Evolutionary conservation across 2,329 filamentous ascomycete species (phyloP), one percentile per base, ranked within the genome.

Genomic region (Trichoderma polysporum): DNA sequence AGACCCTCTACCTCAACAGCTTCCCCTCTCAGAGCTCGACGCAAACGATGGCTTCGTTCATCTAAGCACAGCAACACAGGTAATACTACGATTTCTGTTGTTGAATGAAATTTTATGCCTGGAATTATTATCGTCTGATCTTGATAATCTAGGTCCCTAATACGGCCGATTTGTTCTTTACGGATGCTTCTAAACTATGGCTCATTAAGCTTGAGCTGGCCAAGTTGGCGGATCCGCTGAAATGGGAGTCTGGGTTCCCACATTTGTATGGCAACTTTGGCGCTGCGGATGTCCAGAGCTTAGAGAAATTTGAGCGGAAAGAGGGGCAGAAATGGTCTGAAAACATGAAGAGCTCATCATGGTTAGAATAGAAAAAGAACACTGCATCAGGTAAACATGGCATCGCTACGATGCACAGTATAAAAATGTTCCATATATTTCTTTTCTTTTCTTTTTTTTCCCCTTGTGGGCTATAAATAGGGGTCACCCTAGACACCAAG

Each of bases 221-320:
- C 39, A 79, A 79, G 39, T 79, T 85, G 54, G 77, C 78, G 54
- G 73, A 75, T 6, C 73, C 74, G 35, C 77, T 84, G 31, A 86
- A 81, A 70, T 89, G 86, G 86, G 87, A 89, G 68, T 80, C 78
- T 19, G 81, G 80, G 63, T 89, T 86, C 70, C 84, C 87, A 61
- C 88, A 90, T 72, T 74, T 89, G 41, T 88, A 88, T 72, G 83
- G 82, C 59, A 85, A 85, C 71, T 82, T 90, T 72, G 86, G 87
- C 9, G 78, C 71, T 9, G 79, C 76, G 2, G 83, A 88, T 66
- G 79, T 89, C 12, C 79, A 82, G 41, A 80, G 79, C 13, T 76
- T 79, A 4, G 74, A 79, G 69, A 80, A 79, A 69, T 85, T 88
- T 68, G 74, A 76, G 53, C 82, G 82, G 64, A 72, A 73, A n/a